Conservation (phyloP, 2,329 filamentous ascomycete genomes). For the Cladophialophora psammophila region DNA sequence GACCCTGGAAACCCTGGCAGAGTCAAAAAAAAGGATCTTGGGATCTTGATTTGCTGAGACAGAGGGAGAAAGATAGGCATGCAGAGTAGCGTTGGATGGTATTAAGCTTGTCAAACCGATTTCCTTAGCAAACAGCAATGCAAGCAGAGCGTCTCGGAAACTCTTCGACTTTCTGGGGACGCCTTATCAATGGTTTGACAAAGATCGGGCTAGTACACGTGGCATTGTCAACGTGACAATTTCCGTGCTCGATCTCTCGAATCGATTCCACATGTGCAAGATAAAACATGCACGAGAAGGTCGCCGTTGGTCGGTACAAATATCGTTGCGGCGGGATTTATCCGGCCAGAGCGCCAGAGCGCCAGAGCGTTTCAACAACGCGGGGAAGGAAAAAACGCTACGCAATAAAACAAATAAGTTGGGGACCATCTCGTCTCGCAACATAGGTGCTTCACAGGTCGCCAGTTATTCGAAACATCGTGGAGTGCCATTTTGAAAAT, state of each 20-base stretch:
- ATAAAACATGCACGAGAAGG: neutral
- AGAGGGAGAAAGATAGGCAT: slow-evolving; percentile 13
- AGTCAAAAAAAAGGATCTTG: no score
- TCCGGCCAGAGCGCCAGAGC: neutral
- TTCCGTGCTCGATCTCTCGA: neutral
- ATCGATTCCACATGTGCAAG: neutral
- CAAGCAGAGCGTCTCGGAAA: slow-evolving; percentile 7
- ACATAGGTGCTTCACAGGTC: neutral
- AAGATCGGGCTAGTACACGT: slow-evolving; percentile 8
- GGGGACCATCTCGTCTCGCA: neutral
- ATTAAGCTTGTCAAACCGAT: slow-evolving; percentile 4
- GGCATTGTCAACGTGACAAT: neutral
- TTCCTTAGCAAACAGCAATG: neutral
- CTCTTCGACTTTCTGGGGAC: neutral
- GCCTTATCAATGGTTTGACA: slow-evolving; percentile 6
- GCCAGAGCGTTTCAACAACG: neutral
- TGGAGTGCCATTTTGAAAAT: no score
- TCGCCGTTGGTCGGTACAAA: neutral
- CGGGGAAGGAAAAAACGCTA: neutral
- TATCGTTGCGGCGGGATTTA: neutral
- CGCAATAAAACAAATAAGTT: neutral
- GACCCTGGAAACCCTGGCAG: neutral
- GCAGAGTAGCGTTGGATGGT: slow-evolving; percentile 6
- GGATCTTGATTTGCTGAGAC: slow-evolving; percentile 6
- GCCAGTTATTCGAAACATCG: no score